Evolutionary conservation across 2,329 filamentous ascomycete genomes (phyloP).

Genomic region (Rasamsonia emersonii): DNA sequence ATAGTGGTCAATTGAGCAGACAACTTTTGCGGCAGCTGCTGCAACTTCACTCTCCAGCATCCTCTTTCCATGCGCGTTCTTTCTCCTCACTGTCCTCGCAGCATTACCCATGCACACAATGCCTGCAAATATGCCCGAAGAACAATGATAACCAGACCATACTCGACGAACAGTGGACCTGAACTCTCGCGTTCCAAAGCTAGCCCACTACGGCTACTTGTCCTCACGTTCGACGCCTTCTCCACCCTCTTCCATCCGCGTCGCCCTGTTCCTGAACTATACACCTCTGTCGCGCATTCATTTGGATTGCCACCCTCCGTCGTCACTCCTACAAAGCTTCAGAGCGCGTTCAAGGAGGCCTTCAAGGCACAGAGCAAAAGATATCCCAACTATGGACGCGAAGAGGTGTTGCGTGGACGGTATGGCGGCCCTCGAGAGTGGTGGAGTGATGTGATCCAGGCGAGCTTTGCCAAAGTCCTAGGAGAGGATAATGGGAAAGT

Average conservation of each 20-base stretch:
- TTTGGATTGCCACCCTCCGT: conserved; percentile 24
- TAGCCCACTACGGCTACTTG: no score
- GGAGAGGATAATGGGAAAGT: conserved; percentile 6
- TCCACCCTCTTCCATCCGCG: conserved; percentile 37
- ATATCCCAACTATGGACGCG: conserved; percentile 38
- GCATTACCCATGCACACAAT: no score
- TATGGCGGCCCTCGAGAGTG: conserved; percentile 34
- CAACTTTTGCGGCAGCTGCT: no score
- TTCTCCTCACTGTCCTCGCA: no score
- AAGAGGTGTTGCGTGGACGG: conserved; percentile 23
- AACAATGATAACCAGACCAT: no score
- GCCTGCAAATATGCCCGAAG: no score
- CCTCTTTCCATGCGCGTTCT: no score
- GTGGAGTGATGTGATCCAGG: conserved; percentile 36
- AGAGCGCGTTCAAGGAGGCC: conserved; percentile 27
- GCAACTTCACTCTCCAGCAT: no score
- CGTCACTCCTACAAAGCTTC: conserved; percentile 19
- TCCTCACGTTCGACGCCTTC: conserved; percentile 39
- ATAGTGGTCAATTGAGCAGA: no score
- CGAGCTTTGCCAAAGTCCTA: conserved; percentile 25
- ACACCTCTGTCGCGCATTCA: conserved; percentile 28
- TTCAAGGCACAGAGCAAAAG: conserved; percentile 23
- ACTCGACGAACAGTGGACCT: no score
- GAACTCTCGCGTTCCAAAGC: no score
- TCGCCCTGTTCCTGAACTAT: conserved; percentile 30